phyloP scores from a whole-genome alignment of 75 land plant genomes.

The Pinus taeda region DNA sequence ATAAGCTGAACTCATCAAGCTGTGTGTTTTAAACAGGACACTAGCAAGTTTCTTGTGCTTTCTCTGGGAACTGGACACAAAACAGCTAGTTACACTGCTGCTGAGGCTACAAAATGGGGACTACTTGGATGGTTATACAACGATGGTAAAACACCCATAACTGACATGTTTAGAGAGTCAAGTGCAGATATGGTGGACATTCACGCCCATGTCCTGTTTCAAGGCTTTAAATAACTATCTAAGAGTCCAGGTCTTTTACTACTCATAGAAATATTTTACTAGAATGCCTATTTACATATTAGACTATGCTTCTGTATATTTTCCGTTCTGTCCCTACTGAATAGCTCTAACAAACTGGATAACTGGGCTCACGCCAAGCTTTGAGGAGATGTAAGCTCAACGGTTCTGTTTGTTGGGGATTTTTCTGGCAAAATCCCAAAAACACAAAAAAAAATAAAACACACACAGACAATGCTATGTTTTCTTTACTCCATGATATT shows the following conservation, averaged over 20 bases:
- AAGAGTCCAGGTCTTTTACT: slow-evolving; percentile 10
- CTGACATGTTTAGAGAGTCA: slow-evolving; percentile 19
- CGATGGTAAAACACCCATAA: neutral
- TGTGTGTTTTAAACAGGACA: neutral
- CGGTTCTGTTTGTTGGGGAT: no score
- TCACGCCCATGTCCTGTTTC: slow-evolving; percentile 13
- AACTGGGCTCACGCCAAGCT: slow-evolving; percentile 12
- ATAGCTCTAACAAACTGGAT: neutral
- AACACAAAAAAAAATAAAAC: no score
- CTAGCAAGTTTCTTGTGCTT: slow-evolving; percentile 15
- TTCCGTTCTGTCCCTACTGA: neutral
- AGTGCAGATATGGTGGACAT: slow-evolving; percentile 31
- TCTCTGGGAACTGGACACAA: slow-evolving; percentile 35
- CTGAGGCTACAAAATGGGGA: slow-evolving; percentile 29
- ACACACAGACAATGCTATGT: no score
- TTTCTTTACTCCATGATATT: no score
- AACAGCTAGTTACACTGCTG: slow-evolving; percentile 17
- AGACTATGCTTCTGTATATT: neutral
- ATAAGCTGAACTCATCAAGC: no score
- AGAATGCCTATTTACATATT: no score
- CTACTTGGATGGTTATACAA: slow-evolving; percentile 17
- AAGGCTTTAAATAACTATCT: slow-evolving; percentile 14
- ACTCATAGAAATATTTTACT: no score
- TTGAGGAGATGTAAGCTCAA: slow-evolving; percentile 11
- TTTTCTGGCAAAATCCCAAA: no score